phyloP scores from a whole-genome alignment of 1,139 yeast genomes.

The Diutina neorugosa region DNA sequence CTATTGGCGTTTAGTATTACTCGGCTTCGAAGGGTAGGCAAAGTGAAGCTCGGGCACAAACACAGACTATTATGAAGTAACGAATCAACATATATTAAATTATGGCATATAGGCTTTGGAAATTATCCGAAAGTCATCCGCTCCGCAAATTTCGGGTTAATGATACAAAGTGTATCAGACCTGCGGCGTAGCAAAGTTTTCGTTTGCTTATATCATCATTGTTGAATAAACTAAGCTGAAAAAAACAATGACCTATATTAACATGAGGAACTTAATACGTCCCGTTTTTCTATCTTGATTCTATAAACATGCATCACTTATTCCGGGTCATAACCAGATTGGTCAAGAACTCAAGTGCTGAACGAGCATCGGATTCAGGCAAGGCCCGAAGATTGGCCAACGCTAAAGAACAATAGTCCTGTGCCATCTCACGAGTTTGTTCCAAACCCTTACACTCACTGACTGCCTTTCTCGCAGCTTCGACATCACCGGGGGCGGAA shows the following conservation, averaged over 20 bases:
- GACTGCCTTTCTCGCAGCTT: conserved; percentile 65
- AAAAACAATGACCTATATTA: not conserved
- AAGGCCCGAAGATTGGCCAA: conserved; percentile 54
- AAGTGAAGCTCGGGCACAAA: not conserved
- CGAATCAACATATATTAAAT: not conserved
- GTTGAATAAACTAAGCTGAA: not conserved
- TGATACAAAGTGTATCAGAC: no score
- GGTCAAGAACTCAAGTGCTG: conserved; percentile 79
- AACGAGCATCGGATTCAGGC: conserved; percentile 83
- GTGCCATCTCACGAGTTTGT: conserved; percentile 68
- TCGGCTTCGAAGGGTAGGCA: not conserved
- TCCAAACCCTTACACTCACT: conserved; percentile 60
- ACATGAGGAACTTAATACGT: not conserved
- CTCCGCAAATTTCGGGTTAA: no score
- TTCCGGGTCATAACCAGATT: conserved; percentile 73
- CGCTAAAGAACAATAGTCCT: conserved; percentile 66
- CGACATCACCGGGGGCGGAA: conserved; percentile 70
- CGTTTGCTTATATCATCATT: no score
- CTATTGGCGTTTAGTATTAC: not conserved
- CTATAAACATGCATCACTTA: conserved; percentile 26
- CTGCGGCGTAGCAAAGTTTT: no score
- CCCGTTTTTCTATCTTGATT: not conserved
- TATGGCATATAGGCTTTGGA: not conserved
- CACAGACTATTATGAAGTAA: not conserved
- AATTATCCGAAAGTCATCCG: no score